Percentiles rank a stretch among this genome's conserved stretches.
These are phyloP conservation scores for Xylaria acuta DNA, from an alignment of 495 filamentous ascomycete genomes.

Conservation along the genomic window DNA sequence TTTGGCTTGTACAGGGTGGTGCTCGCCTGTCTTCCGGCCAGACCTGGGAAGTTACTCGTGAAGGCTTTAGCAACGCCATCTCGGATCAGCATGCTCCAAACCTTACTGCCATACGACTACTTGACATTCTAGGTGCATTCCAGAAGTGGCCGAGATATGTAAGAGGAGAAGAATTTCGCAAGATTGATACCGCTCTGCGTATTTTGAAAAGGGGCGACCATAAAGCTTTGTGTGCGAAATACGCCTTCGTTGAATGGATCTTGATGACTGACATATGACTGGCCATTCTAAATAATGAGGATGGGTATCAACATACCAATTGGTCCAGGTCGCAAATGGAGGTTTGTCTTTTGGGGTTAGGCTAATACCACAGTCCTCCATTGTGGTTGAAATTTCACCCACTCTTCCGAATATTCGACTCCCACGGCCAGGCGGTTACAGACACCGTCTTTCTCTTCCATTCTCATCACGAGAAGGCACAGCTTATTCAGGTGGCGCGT, in stretches of 20 bases:
- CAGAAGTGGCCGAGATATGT: conserved; percentile 9
- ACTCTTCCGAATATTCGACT: background rate
- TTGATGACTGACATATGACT: background rate
- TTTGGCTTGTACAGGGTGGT: conserved; percentile 47
- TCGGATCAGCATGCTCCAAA: conserved; percentile 11
- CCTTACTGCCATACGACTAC: conserved; percentile 20
- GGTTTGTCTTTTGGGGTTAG: background rate
- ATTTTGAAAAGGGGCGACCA: background rate
- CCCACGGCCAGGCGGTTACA: background rate
- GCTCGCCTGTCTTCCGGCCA: conserved; percentile 31
- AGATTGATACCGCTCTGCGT: background rate
- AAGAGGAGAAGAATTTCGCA: background rate
- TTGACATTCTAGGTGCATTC: conserved; percentile 18
- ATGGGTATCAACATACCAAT: background rate
- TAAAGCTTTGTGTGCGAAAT: background rate
- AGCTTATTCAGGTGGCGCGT: background rate
- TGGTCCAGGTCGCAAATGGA: background rate
- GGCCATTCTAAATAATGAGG: background rate
- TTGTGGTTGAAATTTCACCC: background rate
- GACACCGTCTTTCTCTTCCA: conserved; percentile 3
- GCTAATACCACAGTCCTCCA: background rate
- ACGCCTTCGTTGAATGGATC: background rate
- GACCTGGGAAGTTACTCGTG: conserved; percentile 45
- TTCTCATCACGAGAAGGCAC: background rate
- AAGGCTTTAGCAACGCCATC: conserved; percentile 27